phyloP scores from a whole-genome alignment of 2,329 filamentous ascomycete species.

The Penicillium sp. region DNA sequence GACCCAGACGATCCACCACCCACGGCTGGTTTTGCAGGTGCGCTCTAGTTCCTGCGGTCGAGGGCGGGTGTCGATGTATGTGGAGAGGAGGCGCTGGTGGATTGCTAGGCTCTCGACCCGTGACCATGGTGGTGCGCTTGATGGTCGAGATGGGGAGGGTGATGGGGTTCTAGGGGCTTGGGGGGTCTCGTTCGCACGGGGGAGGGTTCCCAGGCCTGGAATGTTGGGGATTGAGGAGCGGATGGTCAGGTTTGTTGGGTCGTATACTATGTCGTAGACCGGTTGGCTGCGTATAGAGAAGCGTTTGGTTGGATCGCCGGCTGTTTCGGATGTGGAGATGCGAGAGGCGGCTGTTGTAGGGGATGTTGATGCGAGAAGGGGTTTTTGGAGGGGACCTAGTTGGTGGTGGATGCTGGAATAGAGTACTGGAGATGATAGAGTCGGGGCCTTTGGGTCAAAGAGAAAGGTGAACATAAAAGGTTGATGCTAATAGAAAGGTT shows the following conservation, averaged over 20 bases:
- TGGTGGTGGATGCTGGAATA: slow-evolving; percentile 54
- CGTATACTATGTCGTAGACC: slow-evolving; percentile 64
- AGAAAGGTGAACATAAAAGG: slow-evolving; percentile 57
- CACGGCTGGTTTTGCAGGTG: slow-evolving; percentile 64
- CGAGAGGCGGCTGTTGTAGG: slow-evolving; percentile 44
- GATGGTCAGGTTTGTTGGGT: slow-evolving; percentile 59
- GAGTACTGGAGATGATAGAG: slow-evolving; percentile 45
- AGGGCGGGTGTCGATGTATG: slow-evolving; percentile 54
- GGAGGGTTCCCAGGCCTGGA: slow-evolving; percentile 52
- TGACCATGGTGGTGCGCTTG: slow-evolving; percentile 44
- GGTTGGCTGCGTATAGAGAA: slow-evolving; percentile 39
- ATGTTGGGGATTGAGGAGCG: slow-evolving; percentile 67
- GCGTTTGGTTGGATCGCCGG: slow-evolving; percentile 35
- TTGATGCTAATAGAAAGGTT: slow-evolving; percentile 39
- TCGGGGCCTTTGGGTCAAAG: slow-evolving; percentile 47
- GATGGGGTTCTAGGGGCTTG: slow-evolving; percentile 49
- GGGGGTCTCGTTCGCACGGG: slow-evolving; percentile 13
- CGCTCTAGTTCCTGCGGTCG: slow-evolving; percentile 56
- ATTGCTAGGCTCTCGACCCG: slow-evolving; percentile 64
- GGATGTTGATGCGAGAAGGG: slow-evolving; percentile 50
- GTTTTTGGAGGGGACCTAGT: slow-evolving; percentile 50
- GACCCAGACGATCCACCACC: slow-evolving; percentile 70
- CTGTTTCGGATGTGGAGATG: slow-evolving; percentile 36
- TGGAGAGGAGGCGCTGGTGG: slow-evolving; percentile 61
- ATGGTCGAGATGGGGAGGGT: slow-evolving; percentile 60